Evolutionary conservation across 2,329 filamentous ascomycete species (phyloP).

Genomic region (Phialocephala subalpina): DNA sequence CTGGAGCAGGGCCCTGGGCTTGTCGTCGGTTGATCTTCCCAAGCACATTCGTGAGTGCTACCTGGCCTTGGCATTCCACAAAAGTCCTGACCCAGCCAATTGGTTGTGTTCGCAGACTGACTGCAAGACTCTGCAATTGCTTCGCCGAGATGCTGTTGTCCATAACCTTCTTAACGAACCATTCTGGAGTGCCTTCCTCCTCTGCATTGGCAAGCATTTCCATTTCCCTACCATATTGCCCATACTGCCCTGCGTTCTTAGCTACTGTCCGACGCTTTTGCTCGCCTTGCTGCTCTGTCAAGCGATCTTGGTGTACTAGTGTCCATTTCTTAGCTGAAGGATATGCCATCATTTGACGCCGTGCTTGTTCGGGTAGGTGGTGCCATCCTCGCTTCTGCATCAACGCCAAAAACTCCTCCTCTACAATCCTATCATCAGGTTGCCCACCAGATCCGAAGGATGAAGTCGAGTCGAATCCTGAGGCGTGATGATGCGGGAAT

Average conservation of each 20-base stretch:
- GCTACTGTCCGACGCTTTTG: conserved; percentile 85
- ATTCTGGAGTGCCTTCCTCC: conserved; percentile 95
- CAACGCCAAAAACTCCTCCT: conserved; percentile 89
- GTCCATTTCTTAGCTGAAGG: conserved; percentile 97
- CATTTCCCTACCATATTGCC: conserved; percentile 68
- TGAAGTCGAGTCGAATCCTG: conserved; percentile 35
- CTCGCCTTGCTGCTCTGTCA: conserved; percentile 93
- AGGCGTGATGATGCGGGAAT: conserved; percentile 47
- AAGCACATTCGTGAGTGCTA: conserved; percentile 92
- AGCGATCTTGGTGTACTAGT: conserved; percentile 90
- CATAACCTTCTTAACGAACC: conserved; percentile 97
- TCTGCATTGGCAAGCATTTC: conserved; percentile 82
- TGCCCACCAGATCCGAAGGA: conserved; percentile 53
- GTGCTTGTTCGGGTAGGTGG: conserved; percentile 92
- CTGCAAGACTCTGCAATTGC: conserved; percentile 89
- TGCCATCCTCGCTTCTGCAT: conserved; percentile 99
- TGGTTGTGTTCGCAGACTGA: conserved; percentile 93
- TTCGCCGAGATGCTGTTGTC: conserved; percentile 93
- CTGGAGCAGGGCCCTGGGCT: conserved; percentile 69
- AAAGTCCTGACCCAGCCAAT: conserved; percentile 98
- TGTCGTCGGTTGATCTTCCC: conserved; percentile 91
- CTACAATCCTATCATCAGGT: conserved; percentile 82
- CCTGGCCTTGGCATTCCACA: conserved; percentile 96
- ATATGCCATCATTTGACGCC: conserved; percentile 95
- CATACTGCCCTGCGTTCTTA: conserved; percentile 65